A percentile compares a stretch with the other conserved stretches of the same genome.
These are phyloP conservation scores for Penicillium occitanis DNA, from an alignment of 2,329 filamentous ascomycete genomes.

Conservation along the genomic window DNA sequence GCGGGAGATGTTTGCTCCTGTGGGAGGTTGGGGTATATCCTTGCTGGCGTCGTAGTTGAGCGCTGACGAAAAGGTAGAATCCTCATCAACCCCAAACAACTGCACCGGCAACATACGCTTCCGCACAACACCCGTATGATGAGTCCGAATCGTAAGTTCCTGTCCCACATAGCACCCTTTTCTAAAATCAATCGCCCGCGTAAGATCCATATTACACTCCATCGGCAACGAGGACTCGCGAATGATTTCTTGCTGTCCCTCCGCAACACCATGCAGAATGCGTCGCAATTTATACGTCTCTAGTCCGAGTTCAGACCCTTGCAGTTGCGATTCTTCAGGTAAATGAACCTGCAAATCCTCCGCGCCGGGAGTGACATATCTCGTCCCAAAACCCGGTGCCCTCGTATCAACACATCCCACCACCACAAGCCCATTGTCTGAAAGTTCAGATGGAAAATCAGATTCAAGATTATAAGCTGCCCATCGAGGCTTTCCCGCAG, in stretches of 20 bases:
- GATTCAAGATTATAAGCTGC: conserved; percentile 42
- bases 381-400: conserved; percentile 42
- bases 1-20: conserved; percentile 55
- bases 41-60: conserved; percentile 37
- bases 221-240: conserved; percentile 73
- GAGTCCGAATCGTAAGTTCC: conserved; percentile 92
- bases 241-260: conserved; percentile 78
- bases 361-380: conserved; percentile 39
- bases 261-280: conserved; percentile 77
- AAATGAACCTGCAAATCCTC: conserved; percentile 36
- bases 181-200: conserved; percentile 82
- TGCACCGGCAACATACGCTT: conserved; percentile 83
- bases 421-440: conserved; percentile 30
- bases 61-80: conserved; percentile 27
- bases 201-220: conserved; percentile 85
- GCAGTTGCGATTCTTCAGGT: conserved; percentile 38
- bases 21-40: conserved; percentile 32
- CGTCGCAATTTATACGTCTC: conserved; percentile 71
- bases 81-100: conserved; percentile 59
- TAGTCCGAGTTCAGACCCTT: conserved; percentile 52
- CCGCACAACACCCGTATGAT: conserved; percentile 88
- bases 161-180: conserved; percentile 98
- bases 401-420: conserved; percentile 41
- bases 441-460: conserved; percentile 33
- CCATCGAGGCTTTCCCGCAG: conserved; percentile 35